These are phyloP conservation scores for Infundibulicybe gibba DNA, from an alignment of 768 basidiomycete genomes.

Conservation along the genomic window DNA sequence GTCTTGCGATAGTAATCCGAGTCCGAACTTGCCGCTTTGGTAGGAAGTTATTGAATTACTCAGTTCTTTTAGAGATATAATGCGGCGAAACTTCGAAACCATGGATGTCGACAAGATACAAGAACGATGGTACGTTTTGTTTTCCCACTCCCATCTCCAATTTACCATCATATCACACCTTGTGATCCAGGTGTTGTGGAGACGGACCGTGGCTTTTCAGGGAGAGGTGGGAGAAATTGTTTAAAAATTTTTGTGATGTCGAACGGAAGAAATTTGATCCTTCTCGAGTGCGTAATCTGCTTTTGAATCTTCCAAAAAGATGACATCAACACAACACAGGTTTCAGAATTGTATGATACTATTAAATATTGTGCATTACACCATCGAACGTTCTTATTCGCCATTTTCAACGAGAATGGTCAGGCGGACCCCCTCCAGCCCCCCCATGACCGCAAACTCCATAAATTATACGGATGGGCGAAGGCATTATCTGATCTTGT, in stretches of 20 bases:
- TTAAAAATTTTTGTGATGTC: slow-evolving; percentile 98
- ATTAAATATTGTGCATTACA: slow-evolving; percentile 93
- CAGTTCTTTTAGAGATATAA: slow-evolving; percentile 82
- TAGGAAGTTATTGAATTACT: slow-evolving; percentile 95
- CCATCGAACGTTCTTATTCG: slow-evolving; percentile 85
- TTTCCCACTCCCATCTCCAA: not conserved
- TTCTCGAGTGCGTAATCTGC: slow-evolving; percentile 67
- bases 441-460: slow-evolving; percentile 76
- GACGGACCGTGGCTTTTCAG: slow-evolving; percentile 96
- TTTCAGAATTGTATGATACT: slow-evolving; percentile 98
- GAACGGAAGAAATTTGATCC: slow-evolving; percentile 99
- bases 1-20: not conserved
- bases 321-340: slow-evolving; percentile 36
- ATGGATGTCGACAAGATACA: slow-evolving; percentile 94
- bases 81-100: slow-evolving; percentile 87
- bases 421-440: slow-evolving; percentile 44
- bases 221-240: slow-evolving; percentile 93
- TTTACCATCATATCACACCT: not conserved
- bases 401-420: slow-evolving; percentile 82
- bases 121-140: slow-evolving; percentile 75
- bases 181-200: slow-evolving; percentile 74
- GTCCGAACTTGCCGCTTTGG: not conserved
- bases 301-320: too few species aligned
- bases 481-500: slow-evolving; percentile 97
- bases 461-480: slow-evolving; percentile 90